Percentiles rank a stretch among this genome's conserved stretches.
These are phyloP conservation scores for Trametes coccinea DNA, from an alignment of 768 basidiomycete species.

Conservation along the genomic window DNA sequence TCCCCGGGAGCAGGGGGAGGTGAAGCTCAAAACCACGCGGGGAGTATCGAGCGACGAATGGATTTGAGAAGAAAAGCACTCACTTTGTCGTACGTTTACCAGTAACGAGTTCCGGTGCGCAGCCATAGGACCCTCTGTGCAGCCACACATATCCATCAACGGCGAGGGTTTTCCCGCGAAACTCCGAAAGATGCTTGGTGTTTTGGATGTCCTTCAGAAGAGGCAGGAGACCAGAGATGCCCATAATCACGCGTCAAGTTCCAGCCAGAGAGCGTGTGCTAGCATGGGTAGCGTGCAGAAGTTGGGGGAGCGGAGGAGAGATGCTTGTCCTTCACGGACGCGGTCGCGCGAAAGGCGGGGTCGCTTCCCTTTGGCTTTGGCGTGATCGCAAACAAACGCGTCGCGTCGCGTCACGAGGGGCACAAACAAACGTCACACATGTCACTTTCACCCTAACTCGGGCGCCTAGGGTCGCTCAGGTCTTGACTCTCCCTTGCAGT, in stretches of 20 bases:
- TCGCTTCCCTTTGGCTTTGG: conserved; percentile 2
- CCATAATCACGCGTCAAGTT: conserved; percentile 53
- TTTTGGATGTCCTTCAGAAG: conserved; percentile 89
- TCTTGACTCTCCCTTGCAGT: too few species aligned
- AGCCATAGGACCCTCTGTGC: conserved; percentile 85
- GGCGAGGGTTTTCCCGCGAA: conserved; percentile 80
- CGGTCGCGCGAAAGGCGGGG: neutral
- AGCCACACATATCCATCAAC: conserved; percentile 97
- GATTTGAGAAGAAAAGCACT: conserved; percentile 32
- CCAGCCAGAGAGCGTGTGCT: neutral
- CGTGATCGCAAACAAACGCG: conserved; percentile 16
- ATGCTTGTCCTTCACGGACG: neutral
- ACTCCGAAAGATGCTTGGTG: conserved; percentile 76
- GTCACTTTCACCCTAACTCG: neutral
- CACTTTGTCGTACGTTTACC: conserved; percentile 84
- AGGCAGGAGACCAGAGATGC: conserved; percentile 87
- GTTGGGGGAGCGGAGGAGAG: neutral
- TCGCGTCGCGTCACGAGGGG: conserved; percentile 20
- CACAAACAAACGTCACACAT: conserved; percentile 14
- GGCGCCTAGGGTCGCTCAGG: too few species aligned
- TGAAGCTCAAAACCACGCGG: too few species aligned
- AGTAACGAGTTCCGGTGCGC: conserved; percentile 87
- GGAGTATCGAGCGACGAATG: too few species aligned
- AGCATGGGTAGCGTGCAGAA: neutral
- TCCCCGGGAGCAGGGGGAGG: too few species aligned